These are phyloP conservation scores for Aulographum hederae DNA, from an alignment of 2,329 filamentous ascomycete species.

Conservation along the genomic window DNA sequence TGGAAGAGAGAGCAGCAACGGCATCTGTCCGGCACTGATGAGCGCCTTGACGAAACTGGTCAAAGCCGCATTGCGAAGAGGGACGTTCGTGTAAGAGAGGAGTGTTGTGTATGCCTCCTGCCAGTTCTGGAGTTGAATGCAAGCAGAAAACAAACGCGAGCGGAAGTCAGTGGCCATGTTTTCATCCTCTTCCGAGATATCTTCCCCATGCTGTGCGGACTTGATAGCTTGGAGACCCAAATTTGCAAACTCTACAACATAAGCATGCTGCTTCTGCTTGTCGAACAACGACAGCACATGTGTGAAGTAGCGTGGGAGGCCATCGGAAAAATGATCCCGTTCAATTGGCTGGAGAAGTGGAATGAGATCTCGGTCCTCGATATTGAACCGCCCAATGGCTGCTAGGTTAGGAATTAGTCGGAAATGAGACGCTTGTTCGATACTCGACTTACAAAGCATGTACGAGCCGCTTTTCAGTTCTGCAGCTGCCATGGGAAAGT, in stretches of 20 bases:
- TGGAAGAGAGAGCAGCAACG: slow-evolving; percentile 42
- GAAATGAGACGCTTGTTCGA: background rate
- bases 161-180: slow-evolving; percentile 45
- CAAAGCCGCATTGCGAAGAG: slow-evolving; percentile 50
- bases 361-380: slow-evolving; percentile 23
- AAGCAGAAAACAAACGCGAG: slow-evolving; percentile 66
- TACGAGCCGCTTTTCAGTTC: slow-evolving; percentile 72
- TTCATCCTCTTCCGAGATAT: slow-evolving; percentile 15
- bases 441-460: slow-evolving; percentile 54
- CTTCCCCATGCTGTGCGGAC: too few species aligned
- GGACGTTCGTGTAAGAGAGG: slow-evolving; percentile 7
- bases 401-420: background rate
- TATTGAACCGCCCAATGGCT: slow-evolving; percentile 17
- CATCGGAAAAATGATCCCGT: slow-evolving; percentile 47
- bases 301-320: slow-evolving; percentile 67
- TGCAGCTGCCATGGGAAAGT: slow-evolving; percentile 53
- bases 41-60: slow-evolving; percentile 36
- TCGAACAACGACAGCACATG: slow-evolving; percentile 77
- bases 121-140: slow-evolving; percentile 62
- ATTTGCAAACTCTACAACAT: slow-evolving; percentile 68
- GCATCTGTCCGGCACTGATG: slow-evolving; percentile 18
- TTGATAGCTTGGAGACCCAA: slow-evolving; percentile 35
- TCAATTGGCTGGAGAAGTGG: slow-evolving; percentile 62
- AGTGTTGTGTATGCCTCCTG: slow-evolving; percentile 68
- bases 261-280: slow-evolving; percentile 54